phyloP scores from a whole-genome alignment of 768 basidiomycete species.

The Mycena vulgaris region DNA sequence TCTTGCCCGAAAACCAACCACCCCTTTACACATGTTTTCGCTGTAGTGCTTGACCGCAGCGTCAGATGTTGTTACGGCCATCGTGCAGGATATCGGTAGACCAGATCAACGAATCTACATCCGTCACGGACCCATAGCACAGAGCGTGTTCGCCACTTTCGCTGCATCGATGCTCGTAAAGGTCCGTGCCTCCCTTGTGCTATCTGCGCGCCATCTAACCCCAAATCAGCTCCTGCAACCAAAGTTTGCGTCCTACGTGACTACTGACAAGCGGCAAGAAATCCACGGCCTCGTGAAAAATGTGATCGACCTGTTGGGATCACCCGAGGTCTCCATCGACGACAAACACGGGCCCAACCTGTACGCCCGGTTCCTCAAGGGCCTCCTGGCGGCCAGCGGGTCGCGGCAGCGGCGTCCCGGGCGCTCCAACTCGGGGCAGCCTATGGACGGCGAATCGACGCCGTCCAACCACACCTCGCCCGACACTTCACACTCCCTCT shows the following conservation, averaged over 20 bases:
- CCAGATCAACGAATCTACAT: slow-evolving; percentile 72
- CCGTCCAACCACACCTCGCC: slow-evolving; percentile 56
- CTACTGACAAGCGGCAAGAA: slow-evolving; percentile 69
- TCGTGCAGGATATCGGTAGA: slow-evolving; percentile 71
- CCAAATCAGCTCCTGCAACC: slow-evolving; percentile 79
- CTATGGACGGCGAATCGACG: slow-evolving; percentile 42
- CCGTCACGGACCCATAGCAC: slow-evolving; percentile 84
- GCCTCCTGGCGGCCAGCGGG: slow-evolving; percentile 72
- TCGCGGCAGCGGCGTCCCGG: slow-evolving; percentile 18
- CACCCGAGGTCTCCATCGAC: slow-evolving; percentile 82
- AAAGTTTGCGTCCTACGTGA: slow-evolving; percentile 75
- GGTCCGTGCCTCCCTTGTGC: slow-evolving; percentile 53
- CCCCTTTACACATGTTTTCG: slow-evolving; percentile 8
- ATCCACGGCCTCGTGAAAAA: slow-evolving; percentile 76
- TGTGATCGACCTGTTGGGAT: slow-evolving; percentile 77
- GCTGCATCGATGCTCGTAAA: slow-evolving; percentile 89
- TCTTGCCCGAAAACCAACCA: background rate
- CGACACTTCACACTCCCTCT: slow-evolving; percentile 59
- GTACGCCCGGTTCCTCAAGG: slow-evolving; percentile 84
- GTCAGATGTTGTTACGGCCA: slow-evolving; percentile 72
- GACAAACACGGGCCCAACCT: slow-evolving; percentile 86
- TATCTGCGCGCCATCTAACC: slow-evolving; percentile 2
- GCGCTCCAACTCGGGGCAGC: slow-evolving; percentile 42
- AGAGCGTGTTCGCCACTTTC: slow-evolving; percentile 85
- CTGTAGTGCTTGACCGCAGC: slow-evolving; percentile 78